Evolutionary conservation across 2,329 filamentous ascomycete genomes (phyloP).

Genomic region (Alternaria sp.): DNA sequence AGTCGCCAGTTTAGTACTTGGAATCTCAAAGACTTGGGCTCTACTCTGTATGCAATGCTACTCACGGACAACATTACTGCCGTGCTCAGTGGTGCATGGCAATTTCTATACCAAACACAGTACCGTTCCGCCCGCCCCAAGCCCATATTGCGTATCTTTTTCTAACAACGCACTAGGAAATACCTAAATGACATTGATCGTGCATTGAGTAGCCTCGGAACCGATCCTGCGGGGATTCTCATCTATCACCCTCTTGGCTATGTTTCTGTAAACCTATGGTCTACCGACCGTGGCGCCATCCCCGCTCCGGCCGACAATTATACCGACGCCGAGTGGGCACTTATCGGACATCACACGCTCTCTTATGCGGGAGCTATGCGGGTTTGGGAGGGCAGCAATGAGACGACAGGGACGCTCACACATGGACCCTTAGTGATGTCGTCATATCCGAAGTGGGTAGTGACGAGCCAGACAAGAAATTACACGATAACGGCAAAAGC

Average conservation of each 20-base stretch:
- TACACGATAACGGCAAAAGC: slow-evolving; percentile 18
- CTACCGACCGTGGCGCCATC: not conserved
- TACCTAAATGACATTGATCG: not conserved
- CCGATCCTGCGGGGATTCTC: not conserved
- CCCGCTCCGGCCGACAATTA: slow-evolving; percentile 10
- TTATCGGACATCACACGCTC: slow-evolving; percentile 19
- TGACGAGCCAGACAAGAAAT: slow-evolving; percentile 23
- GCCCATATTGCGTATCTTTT: not conserved
- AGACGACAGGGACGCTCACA: slow-evolving; percentile 22
- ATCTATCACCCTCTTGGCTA: not conserved
- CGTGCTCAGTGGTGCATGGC: slow-evolving; percentile 22
- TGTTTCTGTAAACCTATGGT: not conserved
- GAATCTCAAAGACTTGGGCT: not conserved
- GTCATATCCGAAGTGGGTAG: slow-evolving; percentile 18
- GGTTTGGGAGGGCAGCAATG: slow-evolving; percentile 15
- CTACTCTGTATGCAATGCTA: slow-evolving; percentile 7
- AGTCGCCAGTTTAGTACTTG: not conserved
- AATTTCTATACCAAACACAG: slow-evolving; percentile 14
- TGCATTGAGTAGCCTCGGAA: not conserved
- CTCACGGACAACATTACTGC: slow-evolving; percentile 19
- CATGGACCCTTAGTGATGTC: slow-evolving; percentile 30
- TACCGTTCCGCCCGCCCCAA: not conserved
- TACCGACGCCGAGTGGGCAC: slow-evolving; percentile 20
- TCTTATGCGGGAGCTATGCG: slow-evolving; percentile 22
- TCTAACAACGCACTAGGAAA: not conserved